Evolutionary conservation across 495 filamentous ascomycete genomes (phyloP).

Genomic region (Penicillium bovifimosum): DNA sequence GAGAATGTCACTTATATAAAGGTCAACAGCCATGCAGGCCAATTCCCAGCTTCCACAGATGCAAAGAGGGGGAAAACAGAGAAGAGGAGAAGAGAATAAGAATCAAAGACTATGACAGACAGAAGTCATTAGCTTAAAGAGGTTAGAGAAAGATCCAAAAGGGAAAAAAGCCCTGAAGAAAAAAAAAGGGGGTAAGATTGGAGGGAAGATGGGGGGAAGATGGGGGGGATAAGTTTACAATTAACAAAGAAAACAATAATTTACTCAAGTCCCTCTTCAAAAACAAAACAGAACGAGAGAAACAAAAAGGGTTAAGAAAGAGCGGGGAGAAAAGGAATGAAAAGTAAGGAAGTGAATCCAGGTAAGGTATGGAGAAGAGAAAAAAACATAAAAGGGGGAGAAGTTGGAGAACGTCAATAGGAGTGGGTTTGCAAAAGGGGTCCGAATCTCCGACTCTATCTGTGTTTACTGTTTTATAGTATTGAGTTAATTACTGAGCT

Average conservation of each 20-base stretch:
- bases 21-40: conserved; percentile 12
- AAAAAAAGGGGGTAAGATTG: conserved; percentile 29
- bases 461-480: no score
- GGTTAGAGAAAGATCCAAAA: conserved; percentile 18
- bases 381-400: conserved; percentile 12
- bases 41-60: neutral
- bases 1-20: conserved; percentile 30
- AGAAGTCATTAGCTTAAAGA: conserved; percentile 26
- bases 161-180: conserved; percentile 27
- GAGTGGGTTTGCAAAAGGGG: conserved; percentile 7
- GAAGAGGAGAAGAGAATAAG: conserved; percentile 21
- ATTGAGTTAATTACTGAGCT: no score
- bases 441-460: no score
- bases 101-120: conserved; percentile 15
- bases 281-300: conserved; percentile 10
- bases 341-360: conserved; percentile 27
- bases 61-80: conserved; percentile 11
- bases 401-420: neutral
- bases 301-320: conserved; percentile 11
- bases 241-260: conserved; percentile 8
- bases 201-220: conserved; percentile 23
- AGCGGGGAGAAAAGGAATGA: conserved; percentile 22
- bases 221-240: conserved; percentile 18
- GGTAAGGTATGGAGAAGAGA: conserved; percentile 23
- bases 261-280: neutral